Percentiles rank a stretch among this genome's conserved stretches.
These are phyloP conservation scores for Wickerhamiella galacta DNA, from an alignment of 805 yeast genomes.

Conservation along the genomic window DNA sequence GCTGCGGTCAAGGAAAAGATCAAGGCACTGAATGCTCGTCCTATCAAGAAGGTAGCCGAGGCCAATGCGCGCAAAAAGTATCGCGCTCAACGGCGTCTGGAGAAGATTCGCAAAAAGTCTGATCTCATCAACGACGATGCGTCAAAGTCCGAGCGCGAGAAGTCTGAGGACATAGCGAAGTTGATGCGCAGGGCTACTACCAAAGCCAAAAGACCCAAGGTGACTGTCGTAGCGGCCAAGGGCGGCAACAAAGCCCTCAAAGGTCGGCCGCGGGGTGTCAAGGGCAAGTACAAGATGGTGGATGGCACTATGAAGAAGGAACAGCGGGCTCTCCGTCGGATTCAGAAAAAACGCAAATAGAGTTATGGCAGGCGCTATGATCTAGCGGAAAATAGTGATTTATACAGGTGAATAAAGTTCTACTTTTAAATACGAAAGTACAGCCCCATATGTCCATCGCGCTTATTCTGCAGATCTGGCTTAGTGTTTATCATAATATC, in stretches of 20 bases:
- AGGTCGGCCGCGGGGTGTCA: constrained; percentile 94
- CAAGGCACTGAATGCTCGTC: constrained; percentile 83
- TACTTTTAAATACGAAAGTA: background rate
- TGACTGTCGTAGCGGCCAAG: constrained; percentile 72
- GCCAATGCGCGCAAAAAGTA: constrained; percentile 92
- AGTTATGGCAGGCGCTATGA: too few species aligned
- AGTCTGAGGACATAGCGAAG: constrained; percentile 80
- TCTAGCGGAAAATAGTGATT: background rate
- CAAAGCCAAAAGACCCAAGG: constrained; percentile 56
- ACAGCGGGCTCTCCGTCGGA: constrained; percentile 79
- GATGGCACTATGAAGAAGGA: constrained; percentile 97
- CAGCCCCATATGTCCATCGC: too few species aligned
- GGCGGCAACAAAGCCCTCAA: constrained; percentile 73
- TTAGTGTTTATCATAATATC: too few species aligned
- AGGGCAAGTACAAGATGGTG: constrained; percentile 97
- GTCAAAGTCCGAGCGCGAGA: constrained; percentile 79
- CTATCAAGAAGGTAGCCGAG: constrained; percentile 95
- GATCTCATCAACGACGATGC: constrained; percentile 79
- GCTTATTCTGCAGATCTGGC: too few species aligned
- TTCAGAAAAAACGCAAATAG: constrained; percentile 71
- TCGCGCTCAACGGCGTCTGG: constrained; percentile 77
- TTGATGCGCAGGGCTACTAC: constrained; percentile 69
- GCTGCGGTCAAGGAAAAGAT: constrained; percentile 58
- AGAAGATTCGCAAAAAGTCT: constrained; percentile 80
- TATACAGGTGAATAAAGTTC: background rate